Evolutionary conservation across 148 eudicot species (phyloP), one percentile per base, ranked within the genome.

Genomic region (Fagopyrum homotropicum): DNA sequence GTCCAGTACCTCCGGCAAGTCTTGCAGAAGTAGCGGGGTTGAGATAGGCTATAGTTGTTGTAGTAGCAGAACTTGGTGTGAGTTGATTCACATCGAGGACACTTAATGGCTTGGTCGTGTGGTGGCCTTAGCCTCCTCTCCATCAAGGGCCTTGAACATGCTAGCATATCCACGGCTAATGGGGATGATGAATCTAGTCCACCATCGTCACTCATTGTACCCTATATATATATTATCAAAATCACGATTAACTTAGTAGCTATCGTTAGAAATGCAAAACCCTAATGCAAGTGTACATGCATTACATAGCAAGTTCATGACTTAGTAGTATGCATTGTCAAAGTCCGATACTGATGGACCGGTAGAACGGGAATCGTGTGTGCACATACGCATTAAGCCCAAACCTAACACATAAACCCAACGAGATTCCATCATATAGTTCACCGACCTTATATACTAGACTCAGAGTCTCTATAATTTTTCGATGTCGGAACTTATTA

Each of bases 21-120:
- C 84, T 92, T 92, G 85, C 97, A 92, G 81, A 92, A 92, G 88
- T 90, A 90, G 51, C 97, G 74, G 1, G 97, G 97, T 66, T 92
- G 97, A 9, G 97, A 80, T 35, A 92, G 91, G 76, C 92, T 88
- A 72, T 92, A 92, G 86, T 92, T 92, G 91, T 92, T 92, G 88
- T 92, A 92, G 87, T 92, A 92, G 73, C 97, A 92, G 79, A 92
- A 92, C 69, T 92, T 92, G 80, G 97, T 92, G 88, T 92, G 85
- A 0, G 87, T 86, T 0, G 97, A 92, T 49, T 90, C 97, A 66
- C 97, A 92, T 30, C 97, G 74, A 5, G 97, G 97, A 75, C 95
- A 90, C 72, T 92, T 90, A 1, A 82, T 84, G 73, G 91, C 77
- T 76, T 87, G 91, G 80, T 92, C 97, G 66, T 90, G 95, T 0